Conservation (phyloP, 2,329 filamentous ascomycete genomes). For the Botryotinia narcissicola region DNA sequence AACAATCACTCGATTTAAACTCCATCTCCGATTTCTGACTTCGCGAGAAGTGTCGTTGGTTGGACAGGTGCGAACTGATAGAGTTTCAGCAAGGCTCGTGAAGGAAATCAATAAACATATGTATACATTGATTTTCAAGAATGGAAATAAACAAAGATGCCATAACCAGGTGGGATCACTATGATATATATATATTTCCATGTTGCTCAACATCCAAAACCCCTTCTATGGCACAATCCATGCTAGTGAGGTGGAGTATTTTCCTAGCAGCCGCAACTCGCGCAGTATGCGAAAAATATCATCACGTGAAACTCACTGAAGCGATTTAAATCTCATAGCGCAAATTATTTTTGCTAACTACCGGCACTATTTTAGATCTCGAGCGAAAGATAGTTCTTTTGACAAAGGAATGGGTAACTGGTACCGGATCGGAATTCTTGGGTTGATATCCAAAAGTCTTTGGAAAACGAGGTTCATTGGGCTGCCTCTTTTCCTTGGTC, state of each 20-base stretch:
- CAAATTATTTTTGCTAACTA: neutral
- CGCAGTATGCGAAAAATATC: slow-evolving; percentile 2
- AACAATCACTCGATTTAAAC: neutral
- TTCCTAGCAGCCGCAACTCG: slow-evolving; percentile 12
- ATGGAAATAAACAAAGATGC: neutral
- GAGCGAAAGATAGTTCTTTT: slow-evolving; percentile 4
- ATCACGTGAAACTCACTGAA: slow-evolving; percentile 7
- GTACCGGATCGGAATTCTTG: neutral
- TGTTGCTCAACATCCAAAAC: slow-evolving; percentile 1
- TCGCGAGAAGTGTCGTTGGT: neutral
- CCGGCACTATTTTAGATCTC: neutral
- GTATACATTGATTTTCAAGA: neutral
- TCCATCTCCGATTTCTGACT: neutral
- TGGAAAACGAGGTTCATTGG: neutral
- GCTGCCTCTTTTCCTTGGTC: neutral
- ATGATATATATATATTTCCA: neutral
- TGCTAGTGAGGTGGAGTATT: slow-evolving; percentile 12
- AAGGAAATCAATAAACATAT: neutral
- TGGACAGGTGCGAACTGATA: neutral
- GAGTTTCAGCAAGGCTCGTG: neutral
- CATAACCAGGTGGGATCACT: neutral
- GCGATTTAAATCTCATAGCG: neutral
- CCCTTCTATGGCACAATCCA: slow-evolving; percentile 9
- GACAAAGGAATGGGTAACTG: neutral
- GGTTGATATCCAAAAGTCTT: neutral